Conservation (phyloP, 75 land plant species). For the Picea glauca region DNA sequence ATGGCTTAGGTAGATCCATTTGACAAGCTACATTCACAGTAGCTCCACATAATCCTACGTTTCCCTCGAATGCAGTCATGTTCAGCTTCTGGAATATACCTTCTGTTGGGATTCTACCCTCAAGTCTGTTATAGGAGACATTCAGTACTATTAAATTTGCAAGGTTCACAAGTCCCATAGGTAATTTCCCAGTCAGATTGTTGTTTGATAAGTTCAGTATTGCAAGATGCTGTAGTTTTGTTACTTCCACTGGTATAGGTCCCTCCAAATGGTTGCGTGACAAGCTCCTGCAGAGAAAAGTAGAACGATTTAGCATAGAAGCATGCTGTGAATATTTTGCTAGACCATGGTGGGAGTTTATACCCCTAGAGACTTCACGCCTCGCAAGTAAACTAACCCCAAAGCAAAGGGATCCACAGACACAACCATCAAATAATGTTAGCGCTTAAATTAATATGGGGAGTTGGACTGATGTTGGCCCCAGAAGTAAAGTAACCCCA, state of each 20-base stretch:
- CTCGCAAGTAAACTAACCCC: too few relatives aligned
- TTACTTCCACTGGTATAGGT: conserved; percentile 57
- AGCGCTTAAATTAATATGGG: too few relatives aligned
- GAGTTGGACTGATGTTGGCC: not conserved
- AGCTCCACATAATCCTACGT: conserved; percentile 69
- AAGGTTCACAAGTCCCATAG: conserved; percentile 53
- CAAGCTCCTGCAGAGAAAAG: conserved; percentile 62
- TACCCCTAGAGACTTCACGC: not conserved
- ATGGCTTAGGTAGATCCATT: conserved; percentile 69
- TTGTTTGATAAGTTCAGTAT: conserved; percentile 77
- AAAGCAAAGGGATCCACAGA: too few relatives aligned
- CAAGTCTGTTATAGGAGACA: conserved; percentile 69
- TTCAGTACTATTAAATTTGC: conserved; percentile 59
- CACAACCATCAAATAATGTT: too few relatives aligned
- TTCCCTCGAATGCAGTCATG: conserved; percentile 58
- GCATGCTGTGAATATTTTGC: not conserved
- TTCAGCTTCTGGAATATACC: conserved; percentile 59
- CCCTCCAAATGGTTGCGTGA: conserved; percentile 65
- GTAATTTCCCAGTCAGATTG: conserved; percentile 76
- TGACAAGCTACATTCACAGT: conserved; percentile 59
- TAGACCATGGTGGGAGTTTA: not conserved
- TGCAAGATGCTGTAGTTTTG: conserved; percentile 53
- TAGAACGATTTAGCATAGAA: not conserved
- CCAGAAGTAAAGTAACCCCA: not conserved
- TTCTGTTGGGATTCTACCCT: conserved; percentile 69